phyloP scores from a whole-genome alignment of 306 rosid species.

The Ziziphus jujuba region DNA sequence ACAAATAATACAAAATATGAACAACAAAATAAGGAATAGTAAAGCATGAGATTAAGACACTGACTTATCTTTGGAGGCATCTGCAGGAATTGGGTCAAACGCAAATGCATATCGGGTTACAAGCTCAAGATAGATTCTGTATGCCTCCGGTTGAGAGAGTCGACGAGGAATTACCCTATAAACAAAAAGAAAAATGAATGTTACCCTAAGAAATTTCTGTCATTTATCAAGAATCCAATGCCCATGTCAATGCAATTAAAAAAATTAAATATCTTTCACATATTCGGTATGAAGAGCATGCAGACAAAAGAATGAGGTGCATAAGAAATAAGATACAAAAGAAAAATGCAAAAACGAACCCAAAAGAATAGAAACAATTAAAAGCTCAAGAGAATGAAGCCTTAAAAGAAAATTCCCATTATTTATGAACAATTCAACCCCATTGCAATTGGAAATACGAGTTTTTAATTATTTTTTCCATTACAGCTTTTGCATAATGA shows the following conservation, averaged over 20 bases:
- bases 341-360: not conserved
- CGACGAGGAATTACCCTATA: slow-evolving; percentile 50
- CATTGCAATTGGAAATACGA: not conserved
- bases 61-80: slow-evolving; percentile 38
- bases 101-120: slow-evolving; percentile 49
- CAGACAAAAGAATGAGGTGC: too few species aligned
- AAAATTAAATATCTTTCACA: not conserved
- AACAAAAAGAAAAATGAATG: not conserved
- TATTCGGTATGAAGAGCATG: too few species aligned
- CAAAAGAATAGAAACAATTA: not conserved
- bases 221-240: too few species aligned
- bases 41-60: not conserved
- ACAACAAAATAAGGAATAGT: not conserved
- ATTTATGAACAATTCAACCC: not conserved
- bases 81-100: slow-evolving; percentile 27
- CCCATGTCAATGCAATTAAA: too few species aligned
- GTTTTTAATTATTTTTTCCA: too few species aligned
- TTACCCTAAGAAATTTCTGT: too few species aligned
- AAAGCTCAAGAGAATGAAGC: too few species aligned
- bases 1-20: not conserved
- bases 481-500: too few species aligned
- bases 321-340: not conserved
- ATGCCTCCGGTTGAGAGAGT: slow-evolving; percentile 51
- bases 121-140: slow-evolving; percentile 58
- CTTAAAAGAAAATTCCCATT: not conserved